Conservation (phyloP, 164 flowering plant species). For the Protea cynaroides region DNA sequence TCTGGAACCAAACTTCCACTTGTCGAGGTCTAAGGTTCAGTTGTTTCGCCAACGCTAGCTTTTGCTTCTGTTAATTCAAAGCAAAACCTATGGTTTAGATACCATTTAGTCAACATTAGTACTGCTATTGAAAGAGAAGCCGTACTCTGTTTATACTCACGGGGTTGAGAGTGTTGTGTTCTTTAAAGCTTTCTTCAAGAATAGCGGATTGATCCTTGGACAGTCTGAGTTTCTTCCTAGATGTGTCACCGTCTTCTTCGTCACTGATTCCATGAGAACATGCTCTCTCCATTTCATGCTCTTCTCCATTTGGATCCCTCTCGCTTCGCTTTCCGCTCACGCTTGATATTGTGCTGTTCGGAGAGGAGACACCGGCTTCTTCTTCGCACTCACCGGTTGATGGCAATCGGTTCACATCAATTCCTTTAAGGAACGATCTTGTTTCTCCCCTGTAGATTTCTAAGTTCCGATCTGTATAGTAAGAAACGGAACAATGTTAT, state of each 20-base stretch:
- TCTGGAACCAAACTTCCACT: slow-evolving; percentile 27
- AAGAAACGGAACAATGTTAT: background rate
- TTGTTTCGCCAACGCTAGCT: slow-evolving; percentile 23
- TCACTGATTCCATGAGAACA: slow-evolving; percentile 17
- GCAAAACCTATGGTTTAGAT: background rate
- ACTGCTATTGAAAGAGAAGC: background rate
- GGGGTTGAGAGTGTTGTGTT: slow-evolving; percentile 29
- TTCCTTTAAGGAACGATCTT: background rate
- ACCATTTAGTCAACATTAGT: no score
- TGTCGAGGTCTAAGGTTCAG: slow-evolving; percentile 25
- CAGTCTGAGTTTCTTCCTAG: slow-evolving; percentile 23
- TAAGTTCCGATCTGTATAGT: background rate
- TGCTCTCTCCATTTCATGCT: slow-evolving; percentile 16
- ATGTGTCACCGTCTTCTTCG: slow-evolving; percentile 21
- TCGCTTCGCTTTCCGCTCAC: slow-evolving; percentile 39
- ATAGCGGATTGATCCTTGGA: slow-evolving; percentile 29
- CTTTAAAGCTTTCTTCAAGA: slow-evolving; percentile 30
- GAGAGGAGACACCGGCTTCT: background rate
- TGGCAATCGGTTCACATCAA: slow-evolving; percentile 4
- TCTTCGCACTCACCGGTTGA: slow-evolving; percentile 1
- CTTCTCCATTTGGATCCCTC: slow-evolving; percentile 20
- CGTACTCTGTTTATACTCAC: slow-evolving; percentile 5
- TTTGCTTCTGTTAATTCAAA: slow-evolving; percentile 17
- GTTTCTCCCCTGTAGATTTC: background rate
- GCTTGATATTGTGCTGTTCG: slow-evolving; percentile 28